These are phyloP conservation scores for Hericium rajendrae DNA, from an alignment of 768 basidiomycete species.

Conservation along the genomic window DNA sequence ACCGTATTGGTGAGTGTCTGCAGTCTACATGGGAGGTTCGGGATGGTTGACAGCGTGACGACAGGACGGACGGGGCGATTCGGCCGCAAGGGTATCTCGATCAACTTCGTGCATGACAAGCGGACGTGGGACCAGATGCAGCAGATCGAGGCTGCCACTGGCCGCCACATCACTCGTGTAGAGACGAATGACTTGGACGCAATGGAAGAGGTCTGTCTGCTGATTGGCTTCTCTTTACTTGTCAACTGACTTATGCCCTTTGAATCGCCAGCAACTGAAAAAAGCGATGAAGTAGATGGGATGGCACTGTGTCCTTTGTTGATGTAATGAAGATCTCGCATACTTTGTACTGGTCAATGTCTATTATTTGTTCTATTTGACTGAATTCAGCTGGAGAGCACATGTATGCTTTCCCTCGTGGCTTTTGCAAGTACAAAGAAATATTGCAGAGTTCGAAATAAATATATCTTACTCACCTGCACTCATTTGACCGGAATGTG, in stretches of 20 bases:
- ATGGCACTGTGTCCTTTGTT: no score
- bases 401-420: no score
- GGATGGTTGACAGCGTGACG: background rate
- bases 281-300: slow-evolving; percentile 55
- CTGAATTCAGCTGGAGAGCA: no score
- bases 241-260: background rate
- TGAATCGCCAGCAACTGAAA: slow-evolving; percentile 60
- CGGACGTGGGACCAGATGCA: slow-evolving; percentile 86
- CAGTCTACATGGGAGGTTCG: background rate
- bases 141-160: slow-evolving; percentile 71
- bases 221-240: background rate
- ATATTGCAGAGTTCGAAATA: no score
- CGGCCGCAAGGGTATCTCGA: slow-evolving; percentile 92
- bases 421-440: no score
- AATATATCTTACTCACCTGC: no score
- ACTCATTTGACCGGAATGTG: no score
- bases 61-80: slow-evolving; percentile 95
- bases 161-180: slow-evolving; percentile 73
- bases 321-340: no score
- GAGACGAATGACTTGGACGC: slow-evolving; percentile 85
- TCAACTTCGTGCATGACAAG: slow-evolving; percentile 94
- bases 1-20: slow-evolving; percentile 74
- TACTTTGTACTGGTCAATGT: no score
- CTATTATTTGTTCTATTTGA: no score
- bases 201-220: slow-evolving; percentile 74